Evolutionary conservation across 208 protist species (phyloP), one percentile per base, ranked within the genome.

Genomic region (Acanthamoeba rhysodes): DNA sequence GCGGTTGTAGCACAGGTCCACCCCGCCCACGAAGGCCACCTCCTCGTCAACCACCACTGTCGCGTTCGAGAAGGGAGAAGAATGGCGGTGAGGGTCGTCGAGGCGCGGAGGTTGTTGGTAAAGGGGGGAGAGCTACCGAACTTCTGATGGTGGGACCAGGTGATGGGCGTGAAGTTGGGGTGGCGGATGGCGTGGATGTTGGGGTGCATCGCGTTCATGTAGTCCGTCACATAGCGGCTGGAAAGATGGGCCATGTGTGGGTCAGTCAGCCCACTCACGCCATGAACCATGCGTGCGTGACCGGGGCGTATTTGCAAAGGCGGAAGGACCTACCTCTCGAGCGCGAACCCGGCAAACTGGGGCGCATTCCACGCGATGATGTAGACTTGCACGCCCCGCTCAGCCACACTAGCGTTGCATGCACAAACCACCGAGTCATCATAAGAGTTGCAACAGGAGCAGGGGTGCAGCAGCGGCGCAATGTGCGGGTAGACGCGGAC

Each of bases 11-110:
- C 91, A 95, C 32, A 97, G 76, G 88, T 97, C 96, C 37, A 97
- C 45, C 2, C 96, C 96, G 48, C 96, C 96, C 8, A 97, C 62
- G 95, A 97, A 97, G 78, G 95, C 96, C n/a, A 97, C 94, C 37
- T 96, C 82, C 90, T 97, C 96, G 90, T 97, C 96, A 1, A 97
- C 22, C 27, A 96, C 78, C 68, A 97, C 68, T 68, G 48, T 16
- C 57, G 48, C 6, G 16, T 7, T 85, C 10, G 9, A 20, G 22
- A 66, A 24, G 18, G 59, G 2, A 4, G 57, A 64, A 4, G 22
- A 66, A 22, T 22, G 55, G 1, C 16, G 20, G 5, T 59, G 55
- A 24, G 55, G 10, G 55, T 59, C 10, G 55, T 14, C 16, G 55
- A 22, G 55, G 16, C 5, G 20, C 5, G 20, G 2, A 24, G 27